Conservation (phyloP, 768 basidiomycete genomes). For the Cystofilobasidium ferigula region DNA sequence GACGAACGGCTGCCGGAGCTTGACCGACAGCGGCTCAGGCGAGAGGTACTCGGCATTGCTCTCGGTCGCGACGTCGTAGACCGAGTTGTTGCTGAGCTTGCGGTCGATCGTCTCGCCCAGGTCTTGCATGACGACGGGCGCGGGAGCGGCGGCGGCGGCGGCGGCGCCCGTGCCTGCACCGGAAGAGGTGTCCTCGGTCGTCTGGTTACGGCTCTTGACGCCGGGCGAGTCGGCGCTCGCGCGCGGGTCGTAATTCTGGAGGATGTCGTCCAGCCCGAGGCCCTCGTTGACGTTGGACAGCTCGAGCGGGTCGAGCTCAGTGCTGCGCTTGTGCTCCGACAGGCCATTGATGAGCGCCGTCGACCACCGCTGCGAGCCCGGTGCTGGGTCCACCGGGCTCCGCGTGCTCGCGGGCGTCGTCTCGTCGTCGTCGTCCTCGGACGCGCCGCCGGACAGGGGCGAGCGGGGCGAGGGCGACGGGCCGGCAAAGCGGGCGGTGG, state of each 20-base stretch:
- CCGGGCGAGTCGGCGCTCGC: neutral
- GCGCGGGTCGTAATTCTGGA: neutral
- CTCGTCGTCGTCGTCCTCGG: neutral
- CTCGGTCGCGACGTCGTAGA: too few species aligned
- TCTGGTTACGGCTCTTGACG: neutral
- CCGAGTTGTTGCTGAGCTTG: neutral
- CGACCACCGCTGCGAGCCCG: neutral
- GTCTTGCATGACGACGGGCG: neutral
- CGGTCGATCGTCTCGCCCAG: constrained; percentile 1
- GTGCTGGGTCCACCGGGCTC: neutral
- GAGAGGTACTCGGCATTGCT: neutral
- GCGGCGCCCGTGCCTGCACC: too few species aligned
- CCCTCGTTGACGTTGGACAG: neutral
- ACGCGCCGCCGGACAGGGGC: neutral
- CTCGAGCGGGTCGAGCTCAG: constrained; percentile 16
- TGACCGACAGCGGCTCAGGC: neutral
- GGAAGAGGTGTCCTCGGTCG: neutral
- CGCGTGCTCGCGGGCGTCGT: neutral
- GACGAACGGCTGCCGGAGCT: constrained; percentile 11
- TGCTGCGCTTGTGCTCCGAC: constrained; percentile 2
- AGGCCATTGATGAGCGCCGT: neutral
- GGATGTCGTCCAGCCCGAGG: constrained; percentile 6
- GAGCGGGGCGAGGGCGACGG: neutral
- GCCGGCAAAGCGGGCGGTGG: too few species aligned
- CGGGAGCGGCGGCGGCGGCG: too few species aligned